phyloP scores from a whole-genome alignment of 495 filamentous ascomycete genomes.

The Aspergillus bertholletiae region DNA sequence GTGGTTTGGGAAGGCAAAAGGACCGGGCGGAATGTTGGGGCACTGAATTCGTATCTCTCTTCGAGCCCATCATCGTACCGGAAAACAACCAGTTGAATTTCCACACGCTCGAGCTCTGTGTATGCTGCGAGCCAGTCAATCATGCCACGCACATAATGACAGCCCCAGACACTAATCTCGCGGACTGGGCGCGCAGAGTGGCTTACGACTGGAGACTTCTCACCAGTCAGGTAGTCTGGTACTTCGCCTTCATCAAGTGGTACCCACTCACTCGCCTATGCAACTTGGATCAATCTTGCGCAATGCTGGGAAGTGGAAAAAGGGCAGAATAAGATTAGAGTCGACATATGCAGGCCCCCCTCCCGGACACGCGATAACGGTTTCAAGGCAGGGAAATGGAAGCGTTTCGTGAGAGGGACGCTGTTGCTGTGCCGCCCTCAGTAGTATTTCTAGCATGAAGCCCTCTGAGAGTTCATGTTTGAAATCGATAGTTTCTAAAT shows the following conservation, averaged over 20 bases:
- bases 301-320: slow-evolving; percentile 3
- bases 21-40: not conserved
- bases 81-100: not conserved
- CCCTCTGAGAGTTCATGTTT: not conserved
- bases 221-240: not conserved
- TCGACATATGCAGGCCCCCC: not conserved
- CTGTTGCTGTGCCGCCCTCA: not conserved
- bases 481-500: not conserved
- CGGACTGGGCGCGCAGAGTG: not conserved
- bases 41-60: not conserved
- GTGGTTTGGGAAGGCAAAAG: not conserved
- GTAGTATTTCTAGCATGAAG: not conserved
- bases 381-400: not conserved
- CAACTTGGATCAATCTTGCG: not conserved
- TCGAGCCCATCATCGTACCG: not conserved
- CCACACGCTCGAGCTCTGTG: not conserved
- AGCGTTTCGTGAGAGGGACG: not conserved
- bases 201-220: not conserved
- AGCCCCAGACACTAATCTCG: not conserved
- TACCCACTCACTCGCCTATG: not conserved
- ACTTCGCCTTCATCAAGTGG: too few species aligned
- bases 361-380: not conserved
- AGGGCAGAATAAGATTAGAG: not conserved
- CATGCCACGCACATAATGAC: not conserved
- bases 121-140: slow-evolving; percentile 2